These are phyloP conservation scores for Cercospora janseana DNA, from an alignment of 2,329 filamentous ascomycete genomes.

Conservation along the genomic window DNA sequence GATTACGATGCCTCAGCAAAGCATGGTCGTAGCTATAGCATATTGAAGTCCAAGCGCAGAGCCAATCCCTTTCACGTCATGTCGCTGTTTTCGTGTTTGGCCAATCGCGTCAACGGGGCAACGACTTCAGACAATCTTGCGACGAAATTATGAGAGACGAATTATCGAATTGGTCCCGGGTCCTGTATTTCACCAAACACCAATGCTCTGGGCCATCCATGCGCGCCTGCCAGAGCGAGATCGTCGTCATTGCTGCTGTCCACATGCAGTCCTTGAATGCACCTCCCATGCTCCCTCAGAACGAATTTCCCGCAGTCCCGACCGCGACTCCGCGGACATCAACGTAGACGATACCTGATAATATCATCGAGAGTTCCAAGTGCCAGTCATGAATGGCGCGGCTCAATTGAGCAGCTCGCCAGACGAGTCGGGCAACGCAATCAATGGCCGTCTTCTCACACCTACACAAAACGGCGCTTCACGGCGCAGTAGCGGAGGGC, in stretches of 20 bases:
- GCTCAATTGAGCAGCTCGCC: conserved; percentile 13
- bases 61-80: conserved; percentile 2
- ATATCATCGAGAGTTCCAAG: background rate
- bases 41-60: background rate
- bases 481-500: conserved; percentile 17
- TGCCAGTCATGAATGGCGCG: conserved; percentile 22
- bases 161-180: background rate
- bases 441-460: conserved; percentile 19
- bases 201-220: background rate
- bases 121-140: background rate
- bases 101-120: conserved; percentile 3
- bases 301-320: conserved; percentile 4
- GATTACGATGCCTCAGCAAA: background rate
- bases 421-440: conserved; percentile 3
- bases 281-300: conserved; percentile 1
- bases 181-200: background rate
- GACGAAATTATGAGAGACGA: background rate
- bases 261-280: conserved; percentile 4
- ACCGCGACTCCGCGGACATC: background rate
- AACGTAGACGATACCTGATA: background rate
- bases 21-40: background rate
- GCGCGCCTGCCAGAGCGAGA: background rate
- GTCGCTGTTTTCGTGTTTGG: conserved; percentile 1
- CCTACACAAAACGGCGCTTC: conserved; percentile 22
- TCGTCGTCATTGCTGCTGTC: background rate